Evolutionary conservation across 768 basidiomycete species (phyloP), one percentile per base, ranked within the genome.

Genomic region (Leucosporidium yakuticum): DNA sequence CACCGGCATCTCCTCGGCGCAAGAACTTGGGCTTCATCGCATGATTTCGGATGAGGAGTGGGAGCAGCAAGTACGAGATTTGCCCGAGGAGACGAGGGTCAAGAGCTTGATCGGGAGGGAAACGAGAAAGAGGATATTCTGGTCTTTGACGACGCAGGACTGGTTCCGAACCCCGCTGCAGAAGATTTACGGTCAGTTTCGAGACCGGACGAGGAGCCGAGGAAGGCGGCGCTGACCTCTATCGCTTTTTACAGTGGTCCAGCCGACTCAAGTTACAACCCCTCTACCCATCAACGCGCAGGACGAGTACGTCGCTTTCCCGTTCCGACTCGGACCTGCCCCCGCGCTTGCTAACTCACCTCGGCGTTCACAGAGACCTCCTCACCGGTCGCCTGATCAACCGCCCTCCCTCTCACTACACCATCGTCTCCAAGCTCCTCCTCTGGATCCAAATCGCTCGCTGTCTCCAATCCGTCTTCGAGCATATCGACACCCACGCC

Each of bases 371-470:
- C 54, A 66, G 65, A 25, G 65, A 67, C 48, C 60, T 67, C 48
- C 25, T 67, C 54, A 56, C 54, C 47, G 65, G 65, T 47, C 23
- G 27, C 5, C 65, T 51, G 3, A 29, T 48, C 48, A 61, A 67
- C 23, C 65, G 65, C 9, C 60, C 65, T 4, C 65, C 65, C 0
- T 21, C 34, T 32, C 55, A 67, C 4, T 67, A 39, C 65, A 67
- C 65, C 9, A 15, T 44, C 47, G 60, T 50, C 34, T 49, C 54
- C 5, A 49, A 31, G 7, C 21, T 62, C 1, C 60, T 67, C 34
- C 32, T 67, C 44, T 62, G 54, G 60, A 62, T 67, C 60, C 65
- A 67, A 27, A 25, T 67, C 55, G 65, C 60, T 2, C 65, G 65
- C 3, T 36, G 56, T 36, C 21, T 67, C n/a, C 65, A 67, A 34